Evolutionary conservation across 192 early-diverging fungal species (phyloP), one percentile per base, ranked within the genome.

Genomic region (Backusella mclennaniae): DNA sequence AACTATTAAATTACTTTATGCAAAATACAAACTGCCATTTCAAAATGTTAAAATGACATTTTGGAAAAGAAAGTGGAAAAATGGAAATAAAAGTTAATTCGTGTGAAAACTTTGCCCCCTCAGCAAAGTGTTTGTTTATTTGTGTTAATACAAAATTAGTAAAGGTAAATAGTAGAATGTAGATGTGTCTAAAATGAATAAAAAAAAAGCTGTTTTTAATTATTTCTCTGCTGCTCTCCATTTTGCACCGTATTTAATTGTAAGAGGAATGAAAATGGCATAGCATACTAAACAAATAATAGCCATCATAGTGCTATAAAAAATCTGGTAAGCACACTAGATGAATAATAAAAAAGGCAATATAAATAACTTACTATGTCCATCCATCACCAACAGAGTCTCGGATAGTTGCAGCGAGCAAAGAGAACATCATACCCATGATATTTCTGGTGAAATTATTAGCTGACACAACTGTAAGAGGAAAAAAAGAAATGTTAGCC

Each of bases 291-390:
- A 35, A 31, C 19, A 41, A 15, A 69, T 42, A 35, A 75, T 69
- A 21, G 74, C 29, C 35, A 75, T 68, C 41, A 75, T 31, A 35
- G 74, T 75, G 19, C 74, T 75, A 68, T 35, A 67, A 36, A 35
- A 33, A n/a, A 35, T 23, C 31, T 35, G 35, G 19, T 26, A 35
- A 67, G 14, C 21, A 31, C 35, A 6, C 26, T 9, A 0, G 42
- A 2, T 41, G 19, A 31, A 21, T 29, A 29, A 41, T n/a, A 42
- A 66, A 35, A 1, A 31, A 35, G 4, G 1, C 8, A 23, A 21
- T n/a, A 4, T 17, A 33, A 35, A 39, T 46, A 23, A 75, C 77
- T 78, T 78, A 78, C 77, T 78, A 78, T 44, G 77, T 73, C 69
- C 69, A 73, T 23, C 71, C 77, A 63, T 78, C 71, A 21, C 77